Conservation (phyloP, 1,284 basidiomycete species). For the Ganoderma meredithae region DNA sequence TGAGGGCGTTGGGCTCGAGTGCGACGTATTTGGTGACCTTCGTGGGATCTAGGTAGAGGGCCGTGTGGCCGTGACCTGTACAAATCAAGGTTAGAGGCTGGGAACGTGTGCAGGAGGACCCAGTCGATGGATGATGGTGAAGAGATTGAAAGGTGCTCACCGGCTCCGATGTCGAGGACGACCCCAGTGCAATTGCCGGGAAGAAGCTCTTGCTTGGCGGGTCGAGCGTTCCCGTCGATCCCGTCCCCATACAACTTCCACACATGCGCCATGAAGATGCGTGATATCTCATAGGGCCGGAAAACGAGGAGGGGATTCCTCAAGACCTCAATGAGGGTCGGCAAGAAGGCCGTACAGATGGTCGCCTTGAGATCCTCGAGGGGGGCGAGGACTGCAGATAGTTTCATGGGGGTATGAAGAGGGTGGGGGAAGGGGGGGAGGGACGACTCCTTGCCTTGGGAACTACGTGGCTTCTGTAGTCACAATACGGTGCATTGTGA, state of each 20-base stretch:
- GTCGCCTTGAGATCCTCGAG: constrained; percentile 50
- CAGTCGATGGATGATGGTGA: no score
- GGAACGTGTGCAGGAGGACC: no score
- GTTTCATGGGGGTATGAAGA: constrained; percentile 47
- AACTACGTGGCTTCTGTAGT: background rate
- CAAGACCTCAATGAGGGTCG: constrained; percentile 54
- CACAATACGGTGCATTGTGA: constrained; percentile 1
- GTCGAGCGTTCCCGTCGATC: background rate
- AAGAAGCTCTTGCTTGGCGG: background rate
- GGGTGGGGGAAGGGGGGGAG: background rate
- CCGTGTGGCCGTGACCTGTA: constrained; percentile 67
- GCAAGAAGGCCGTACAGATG: constrained; percentile 50
- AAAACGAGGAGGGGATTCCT: constrained; percentile 54
- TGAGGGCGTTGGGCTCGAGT: constrained; percentile 68
- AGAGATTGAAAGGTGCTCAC: background rate
- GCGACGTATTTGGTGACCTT: constrained; percentile 70
- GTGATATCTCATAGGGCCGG: constrained; percentile 54
- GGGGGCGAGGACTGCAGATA: constrained; percentile 48
- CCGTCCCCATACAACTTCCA: constrained; percentile 54
- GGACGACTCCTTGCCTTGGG: background rate
- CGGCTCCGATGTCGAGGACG: constrained; percentile 8
- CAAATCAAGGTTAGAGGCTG: background rate
- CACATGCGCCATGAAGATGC: constrained; percentile 64
- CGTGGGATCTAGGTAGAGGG: constrained; percentile 61
- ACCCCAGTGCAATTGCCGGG: background rate